Evolutionary conservation across 2,329 filamentous ascomycete species (phyloP), one percentile per base, ranked within the genome.

Genomic region (Pseudogymnoascus sp.): DNA sequence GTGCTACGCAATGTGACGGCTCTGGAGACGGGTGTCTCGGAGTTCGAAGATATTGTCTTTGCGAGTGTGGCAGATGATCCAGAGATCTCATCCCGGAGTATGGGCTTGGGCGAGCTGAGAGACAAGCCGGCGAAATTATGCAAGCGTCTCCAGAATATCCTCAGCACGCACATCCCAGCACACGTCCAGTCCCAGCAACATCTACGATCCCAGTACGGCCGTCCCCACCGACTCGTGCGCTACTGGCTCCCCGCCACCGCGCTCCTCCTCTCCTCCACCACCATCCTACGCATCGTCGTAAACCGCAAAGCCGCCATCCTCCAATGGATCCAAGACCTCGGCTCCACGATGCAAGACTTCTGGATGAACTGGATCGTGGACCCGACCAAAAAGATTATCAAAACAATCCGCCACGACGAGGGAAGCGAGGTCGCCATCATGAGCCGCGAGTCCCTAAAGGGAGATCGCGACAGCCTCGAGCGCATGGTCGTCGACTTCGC

Each of bases 401-500:
- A 88, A 59, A 99, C 95, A 0, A 97, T 99, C 68, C 87, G 93
- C 4, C 95, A 97, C 74, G 91, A 97, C 71, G 87, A 90, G 70
- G 89, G 87, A 68, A 96, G 91, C 72, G 93, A 97, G 73, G 93
- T 99, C 67, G 95, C 93, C 50, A 90, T 99, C 68, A 95, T 99
- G 89, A 97, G 92, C 77, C 90, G 91, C 64, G 89, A 93, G 68
- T 97, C 92, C 68, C 82, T 99, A 21, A 88, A 89, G 73, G 92
- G 93, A 1, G 95, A 99, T 73, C 86, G 91, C 33, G 91, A 92
- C 62, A 97, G 92, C 72, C 79, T 99, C 33, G 93, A 99, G 75
- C 88, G 95, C 59, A 99, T 99, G 95, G 96, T 99, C 3, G 88
- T 99, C 38, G 95, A 97, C 69, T 99, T 99, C 77, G 90, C 93